phyloP scores from a whole-genome alignment of 441 rosid species.

The Euphorbia celastroides region DNA sequence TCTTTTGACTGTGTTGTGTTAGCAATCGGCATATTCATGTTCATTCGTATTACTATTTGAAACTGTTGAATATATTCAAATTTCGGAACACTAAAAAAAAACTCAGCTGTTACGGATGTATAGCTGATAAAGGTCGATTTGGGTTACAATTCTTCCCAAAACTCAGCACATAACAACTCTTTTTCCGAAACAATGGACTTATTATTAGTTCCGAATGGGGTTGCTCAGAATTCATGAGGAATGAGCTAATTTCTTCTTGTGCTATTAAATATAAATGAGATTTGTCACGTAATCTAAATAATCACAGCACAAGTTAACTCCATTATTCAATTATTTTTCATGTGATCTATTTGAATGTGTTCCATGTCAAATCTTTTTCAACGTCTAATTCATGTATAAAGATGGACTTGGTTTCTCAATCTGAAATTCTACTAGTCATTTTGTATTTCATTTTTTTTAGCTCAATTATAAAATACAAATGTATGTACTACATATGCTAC shows the following conservation, averaged over 20 bases:
- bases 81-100: too few relatives aligned
- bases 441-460: not conserved
- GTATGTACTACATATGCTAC: not conserved
- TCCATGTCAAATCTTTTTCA: not conserved
- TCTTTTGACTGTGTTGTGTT: too few relatives aligned
- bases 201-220: constrained; percentile 33
- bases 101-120: too few relatives aligned
- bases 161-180: too few relatives aligned
- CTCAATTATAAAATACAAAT: not conserved
- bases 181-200: constrained; percentile 12
- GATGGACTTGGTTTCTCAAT: not conserved
- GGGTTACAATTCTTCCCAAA: too few relatives aligned
- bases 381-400: not conserved
- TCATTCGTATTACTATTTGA: too few relatives aligned
- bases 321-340: not conserved
- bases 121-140: too few relatives aligned
- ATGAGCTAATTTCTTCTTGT: constrained; percentile 4
- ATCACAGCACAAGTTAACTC: constrained; percentile 12
- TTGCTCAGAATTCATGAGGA: constrained; percentile 17
- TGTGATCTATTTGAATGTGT: not conserved
- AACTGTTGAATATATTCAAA: too few relatives aligned
- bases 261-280: constrained; percentile 12
- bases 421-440: not conserved
- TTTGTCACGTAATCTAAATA: constrained; percentile 15
- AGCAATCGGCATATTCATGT: too few relatives aligned